These are phyloP conservation scores for Tylopilus rubrobrunneus DNA, from an alignment of 768 basidiomycete genomes.

Conservation along the genomic window DNA sequence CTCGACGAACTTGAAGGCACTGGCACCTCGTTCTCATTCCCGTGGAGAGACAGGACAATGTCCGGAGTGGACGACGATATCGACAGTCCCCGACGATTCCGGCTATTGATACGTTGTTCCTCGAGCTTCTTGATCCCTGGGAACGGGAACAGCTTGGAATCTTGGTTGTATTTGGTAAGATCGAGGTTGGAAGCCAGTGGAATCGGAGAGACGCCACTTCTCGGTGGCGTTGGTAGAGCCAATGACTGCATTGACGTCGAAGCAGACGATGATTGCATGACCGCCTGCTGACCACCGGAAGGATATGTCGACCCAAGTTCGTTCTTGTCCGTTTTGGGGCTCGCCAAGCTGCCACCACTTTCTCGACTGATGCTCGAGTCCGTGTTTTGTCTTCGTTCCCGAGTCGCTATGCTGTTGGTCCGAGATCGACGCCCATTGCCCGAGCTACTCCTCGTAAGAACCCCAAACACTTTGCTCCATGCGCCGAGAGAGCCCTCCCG, in stretches of 20 bases:
- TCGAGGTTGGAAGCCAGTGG: constrained; percentile 71
- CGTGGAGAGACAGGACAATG: constrained; percentile 40
- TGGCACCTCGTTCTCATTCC: constrained; percentile 41
- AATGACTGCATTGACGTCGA: constrained; percentile 62
- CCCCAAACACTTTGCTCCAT: constrained; percentile 65
- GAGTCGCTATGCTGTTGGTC: constrained; percentile 68
- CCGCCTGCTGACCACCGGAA: constrained; percentile 47
- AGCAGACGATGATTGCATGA: constrained; percentile 62
- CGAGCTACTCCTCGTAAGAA: constrained; percentile 63
- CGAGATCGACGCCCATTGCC: constrained; percentile 72
- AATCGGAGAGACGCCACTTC: constrained; percentile 69
- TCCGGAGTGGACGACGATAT: constrained; percentile 50
- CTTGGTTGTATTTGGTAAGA: constrained; percentile 61
- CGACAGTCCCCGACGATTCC: constrained; percentile 49
- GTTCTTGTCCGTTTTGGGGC: constrained; percentile 55
- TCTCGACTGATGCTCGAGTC: constrained; percentile 74
- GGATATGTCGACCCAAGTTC: constrained; percentile 35
- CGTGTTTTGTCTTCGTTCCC: constrained; percentile 63
- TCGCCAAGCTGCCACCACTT: constrained; percentile 68
- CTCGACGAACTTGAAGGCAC: constrained; percentile 47
- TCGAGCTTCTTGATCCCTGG: constrained; percentile 80
- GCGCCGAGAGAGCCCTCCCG: constrained; percentile 54
- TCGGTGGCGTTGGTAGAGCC: constrained; percentile 49
- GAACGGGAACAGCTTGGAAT: constrained; percentile 83
- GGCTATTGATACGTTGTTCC: constrained; percentile 56